Evolutionary conservation across 2,329 filamentous ascomycete species (phyloP).

Genomic region (Epichloe coenophiala): DNA sequence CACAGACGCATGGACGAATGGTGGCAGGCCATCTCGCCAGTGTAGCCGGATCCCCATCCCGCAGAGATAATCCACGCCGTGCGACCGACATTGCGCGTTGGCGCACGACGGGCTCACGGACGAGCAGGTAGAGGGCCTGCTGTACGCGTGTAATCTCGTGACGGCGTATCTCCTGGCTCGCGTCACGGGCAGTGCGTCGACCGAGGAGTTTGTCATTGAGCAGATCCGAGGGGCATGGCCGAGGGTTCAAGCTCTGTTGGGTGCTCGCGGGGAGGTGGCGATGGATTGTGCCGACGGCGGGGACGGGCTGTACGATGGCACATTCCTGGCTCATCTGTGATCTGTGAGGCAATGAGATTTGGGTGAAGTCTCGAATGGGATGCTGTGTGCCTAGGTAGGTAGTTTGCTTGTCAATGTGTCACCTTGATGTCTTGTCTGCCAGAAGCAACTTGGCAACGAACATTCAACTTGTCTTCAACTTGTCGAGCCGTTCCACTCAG

Average conservation of each 20-base stretch:
- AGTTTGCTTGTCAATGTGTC: no score
- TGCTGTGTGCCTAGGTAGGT: no score
- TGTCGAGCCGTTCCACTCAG: no score
- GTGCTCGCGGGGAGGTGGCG: neutral
- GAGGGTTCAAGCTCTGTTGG: neutral
- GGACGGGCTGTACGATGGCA: neutral
- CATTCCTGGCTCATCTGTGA: neutral
- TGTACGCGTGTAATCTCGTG: neutral
- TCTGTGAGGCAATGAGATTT: neutral
- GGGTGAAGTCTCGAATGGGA: no score
- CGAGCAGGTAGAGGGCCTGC: neutral
- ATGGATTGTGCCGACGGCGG: neutral
- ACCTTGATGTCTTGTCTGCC: no score
- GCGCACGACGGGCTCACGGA: no score
- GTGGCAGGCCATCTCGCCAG: no score
- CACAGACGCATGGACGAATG: no score
- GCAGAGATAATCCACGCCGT: neutral
- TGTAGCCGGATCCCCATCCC: neutral
- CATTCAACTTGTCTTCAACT: no score
- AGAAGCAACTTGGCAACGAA: no score
- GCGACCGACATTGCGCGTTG: neutral
- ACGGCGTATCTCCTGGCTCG: neutral
- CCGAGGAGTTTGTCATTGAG: neutral
- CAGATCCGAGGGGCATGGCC: neutral
- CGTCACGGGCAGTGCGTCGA: neutral